These are phyloP conservation scores for Trichoderma sp. DNA, from an alignment of 2,329 filamentous ascomycete species.

Conservation along the genomic window DNA sequence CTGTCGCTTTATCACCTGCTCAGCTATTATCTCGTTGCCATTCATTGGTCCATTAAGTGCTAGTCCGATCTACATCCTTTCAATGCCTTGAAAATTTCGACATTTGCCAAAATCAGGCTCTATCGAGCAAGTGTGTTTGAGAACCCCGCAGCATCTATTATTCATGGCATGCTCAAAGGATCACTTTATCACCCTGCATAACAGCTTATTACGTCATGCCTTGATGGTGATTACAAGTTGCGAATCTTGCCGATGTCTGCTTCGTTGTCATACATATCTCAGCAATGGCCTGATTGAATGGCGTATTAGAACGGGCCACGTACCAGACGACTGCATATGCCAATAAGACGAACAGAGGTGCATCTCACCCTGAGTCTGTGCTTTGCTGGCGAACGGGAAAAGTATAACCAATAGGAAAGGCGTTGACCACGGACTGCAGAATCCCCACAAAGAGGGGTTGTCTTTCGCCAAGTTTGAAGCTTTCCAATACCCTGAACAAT, in stretches of 20 bases:
- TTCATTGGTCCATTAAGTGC: not conserved
- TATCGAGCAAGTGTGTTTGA: not conserved
- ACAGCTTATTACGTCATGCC: not conserved
- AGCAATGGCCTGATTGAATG: not conserved
- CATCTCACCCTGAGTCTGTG: not conserved
- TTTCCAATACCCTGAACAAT: not conserved
- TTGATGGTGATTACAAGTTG: not conserved
- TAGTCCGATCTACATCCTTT: not conserved
- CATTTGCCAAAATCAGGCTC: not conserved
- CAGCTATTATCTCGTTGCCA: not conserved
- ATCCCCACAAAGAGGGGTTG: not conserved
- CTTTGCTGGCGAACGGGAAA: not conserved
- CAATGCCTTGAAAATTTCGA: not conserved
- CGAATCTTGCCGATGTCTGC: not conserved
- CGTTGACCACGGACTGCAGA: not conserved
- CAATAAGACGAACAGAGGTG: not conserved
- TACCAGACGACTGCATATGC: constrained; percentile 1
- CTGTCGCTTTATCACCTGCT: not conserved
- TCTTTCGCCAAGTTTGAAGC: not conserved
- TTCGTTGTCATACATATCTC: not conserved
- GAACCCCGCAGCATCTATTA: not conserved
- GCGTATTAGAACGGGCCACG: not conserved
- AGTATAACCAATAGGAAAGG: not conserved
- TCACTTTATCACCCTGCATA: not conserved
- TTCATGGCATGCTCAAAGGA: not conserved